phyloP scores from a whole-genome alignment of 306 rosid species.

The Fragaria ananassa region DNA sequence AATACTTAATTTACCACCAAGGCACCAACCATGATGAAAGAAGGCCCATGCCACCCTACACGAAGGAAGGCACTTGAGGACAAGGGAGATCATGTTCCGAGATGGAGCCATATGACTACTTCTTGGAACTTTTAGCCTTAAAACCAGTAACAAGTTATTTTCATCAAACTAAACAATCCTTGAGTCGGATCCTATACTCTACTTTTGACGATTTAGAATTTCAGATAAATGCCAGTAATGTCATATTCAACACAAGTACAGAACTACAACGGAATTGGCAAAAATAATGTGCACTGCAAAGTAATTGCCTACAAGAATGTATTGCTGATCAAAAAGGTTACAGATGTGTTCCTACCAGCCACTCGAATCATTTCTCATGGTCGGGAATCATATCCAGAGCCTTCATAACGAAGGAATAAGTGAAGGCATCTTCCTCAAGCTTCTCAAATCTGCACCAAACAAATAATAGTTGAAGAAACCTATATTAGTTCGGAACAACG shows the following conservation, averaged over 20 bases:
- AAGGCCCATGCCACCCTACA: too few species aligned
- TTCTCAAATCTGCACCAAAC: conserved; percentile 69
- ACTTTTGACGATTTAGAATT: too few species aligned
- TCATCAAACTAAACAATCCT: background rate
- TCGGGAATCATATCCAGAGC: conserved; percentile 47
- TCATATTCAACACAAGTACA: background rate
- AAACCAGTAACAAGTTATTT: background rate
- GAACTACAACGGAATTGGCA: background rate
- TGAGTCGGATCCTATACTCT: background rate
- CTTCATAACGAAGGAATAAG: conserved; percentile 53
- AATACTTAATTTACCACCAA: too few species aligned
- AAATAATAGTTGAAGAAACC: background rate
- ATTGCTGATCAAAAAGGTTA: background rate
- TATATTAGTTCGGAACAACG: background rate
- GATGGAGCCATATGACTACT: background rate
- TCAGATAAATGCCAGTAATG: background rate
- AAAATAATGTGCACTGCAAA: too few species aligned
- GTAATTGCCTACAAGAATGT: background rate
- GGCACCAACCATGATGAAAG: too few species aligned
- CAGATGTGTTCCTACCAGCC: background rate
- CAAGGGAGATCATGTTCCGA: background rate
- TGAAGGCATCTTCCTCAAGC: conserved; percentile 84
- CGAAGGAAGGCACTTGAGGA: background rate
- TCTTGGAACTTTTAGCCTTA: too few species aligned
- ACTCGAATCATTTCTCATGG: background rate